A percentile compares a stretch with the other conserved stretches of the same genome.
Conservation (phyloP, 768 basidiomycete genomes). For the Leucocoprinus birnbaumii region DNA sequence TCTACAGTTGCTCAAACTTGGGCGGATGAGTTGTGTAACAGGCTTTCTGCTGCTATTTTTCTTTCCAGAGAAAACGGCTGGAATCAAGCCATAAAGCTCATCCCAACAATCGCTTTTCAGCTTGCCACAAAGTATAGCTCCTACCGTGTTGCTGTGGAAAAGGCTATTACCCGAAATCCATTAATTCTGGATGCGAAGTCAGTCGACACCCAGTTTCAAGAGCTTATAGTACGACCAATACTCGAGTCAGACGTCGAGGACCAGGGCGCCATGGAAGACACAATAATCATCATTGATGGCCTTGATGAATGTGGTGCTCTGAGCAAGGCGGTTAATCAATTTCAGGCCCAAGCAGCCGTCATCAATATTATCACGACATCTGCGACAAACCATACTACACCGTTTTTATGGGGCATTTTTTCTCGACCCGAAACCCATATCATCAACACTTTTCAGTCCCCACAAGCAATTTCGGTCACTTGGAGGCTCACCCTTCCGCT, state of each 20-base stretch:
- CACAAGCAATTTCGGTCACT: background rate
- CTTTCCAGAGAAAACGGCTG: slow-evolving; percentile 14
- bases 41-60: slow-evolving; percentile 14
- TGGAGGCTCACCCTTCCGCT: slow-evolving; percentile 3
- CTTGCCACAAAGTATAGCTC: slow-evolving; percentile 12
- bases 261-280: background rate
- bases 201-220: background rate
- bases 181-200: slow-evolving; percentile 10
- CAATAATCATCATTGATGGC: slow-evolving; percentile 3
- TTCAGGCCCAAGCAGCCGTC: slow-evolving; percentile 14
- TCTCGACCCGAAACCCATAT: slow-evolving; percentile 23
- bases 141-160: slow-evolving; percentile 4
- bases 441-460: slow-evolving; percentile 16
- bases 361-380: slow-evolving; percentile 9
- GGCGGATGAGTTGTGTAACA: slow-evolving; percentile 15
- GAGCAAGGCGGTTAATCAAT: no score
- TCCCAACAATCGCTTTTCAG: slow-evolving; percentile 21
- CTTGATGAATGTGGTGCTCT: background rate
- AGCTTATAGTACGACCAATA: background rate
- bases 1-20: slow-evolving; percentile 27
- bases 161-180: slow-evolving; percentile 6
- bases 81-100: slow-evolving; percentile 5
- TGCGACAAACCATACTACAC: background rate
- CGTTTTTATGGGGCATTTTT: slow-evolving; percentile 21
- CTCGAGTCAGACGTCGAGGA: background rate